Evolutionary conservation across 495 filamentous ascomycete species (phyloP).

Genomic region (Hyaloscypha finlandica): DNA sequence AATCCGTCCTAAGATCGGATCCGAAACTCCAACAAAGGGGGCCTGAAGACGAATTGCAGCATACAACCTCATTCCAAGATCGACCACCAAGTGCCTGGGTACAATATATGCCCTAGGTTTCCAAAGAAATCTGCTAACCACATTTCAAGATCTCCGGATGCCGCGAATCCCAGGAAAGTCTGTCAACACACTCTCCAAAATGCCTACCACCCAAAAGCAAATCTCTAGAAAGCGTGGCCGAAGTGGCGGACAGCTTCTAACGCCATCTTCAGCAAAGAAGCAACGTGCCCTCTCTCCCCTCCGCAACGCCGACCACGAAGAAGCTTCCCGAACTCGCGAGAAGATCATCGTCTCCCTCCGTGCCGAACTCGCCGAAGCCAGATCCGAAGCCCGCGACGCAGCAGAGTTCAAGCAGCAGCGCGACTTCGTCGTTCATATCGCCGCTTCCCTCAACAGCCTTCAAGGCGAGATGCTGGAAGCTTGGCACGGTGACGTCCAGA

Average conservation of each 20-base stretch:
- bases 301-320: not conserved
- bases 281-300: not conserved
- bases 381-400: not conserved
- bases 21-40: no score
- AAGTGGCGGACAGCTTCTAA: not conserved
- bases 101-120: no score
- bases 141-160: no score
- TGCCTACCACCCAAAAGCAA: not conserved
- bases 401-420: not conserved
- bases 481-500: not conserved
- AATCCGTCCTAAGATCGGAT: no score
- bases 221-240: not conserved
- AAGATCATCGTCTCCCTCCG: not conserved
- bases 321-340: not conserved
- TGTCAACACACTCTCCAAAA: not conserved
- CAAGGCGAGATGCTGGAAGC: not conserved
- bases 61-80: no score
- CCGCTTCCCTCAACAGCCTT: not conserved
- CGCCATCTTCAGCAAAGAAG: not conserved
- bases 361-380: not conserved
- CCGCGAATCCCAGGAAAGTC: no score
- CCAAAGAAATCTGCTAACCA: no score
- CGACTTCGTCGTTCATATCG: not conserved
- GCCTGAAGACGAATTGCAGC: no score
- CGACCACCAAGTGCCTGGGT: no score